Evolutionary conservation across 768 basidiomycete genomes (phyloP).

Genomic region (Auricularia sp.): DNA sequence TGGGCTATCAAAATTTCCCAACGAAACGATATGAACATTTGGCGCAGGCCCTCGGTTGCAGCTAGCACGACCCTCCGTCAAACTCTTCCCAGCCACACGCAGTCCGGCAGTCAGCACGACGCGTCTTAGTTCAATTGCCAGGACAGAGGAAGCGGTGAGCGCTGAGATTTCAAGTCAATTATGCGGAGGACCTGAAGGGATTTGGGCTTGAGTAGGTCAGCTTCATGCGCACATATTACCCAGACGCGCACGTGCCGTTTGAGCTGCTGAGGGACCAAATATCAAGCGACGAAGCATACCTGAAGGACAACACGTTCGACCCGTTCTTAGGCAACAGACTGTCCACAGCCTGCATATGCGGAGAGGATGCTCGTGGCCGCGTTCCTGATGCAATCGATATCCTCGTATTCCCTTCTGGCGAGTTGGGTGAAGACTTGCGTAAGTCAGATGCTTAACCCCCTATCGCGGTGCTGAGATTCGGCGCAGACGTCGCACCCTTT

Average conservation of each 20-base stretch:
- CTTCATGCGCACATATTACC: constrained; percentile 59
- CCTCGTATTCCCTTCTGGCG: constrained; percentile 57
- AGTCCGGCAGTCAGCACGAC: constrained; percentile 30
- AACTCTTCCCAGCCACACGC: constrained; percentile 53
- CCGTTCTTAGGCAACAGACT: constrained; percentile 49
- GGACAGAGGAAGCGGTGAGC: constrained; percentile 48
- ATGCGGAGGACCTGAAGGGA: neutral
- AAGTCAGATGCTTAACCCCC: neutral
- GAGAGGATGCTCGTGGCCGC: constrained; percentile 14
- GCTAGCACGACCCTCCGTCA: constrained; percentile 21
- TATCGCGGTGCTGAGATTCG: neutral
- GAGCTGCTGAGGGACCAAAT: constrained; percentile 54
- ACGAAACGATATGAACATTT: neutral
- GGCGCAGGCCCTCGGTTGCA: neutral
- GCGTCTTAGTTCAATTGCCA: constrained; percentile 28
- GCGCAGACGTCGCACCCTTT: constrained; percentile 42
- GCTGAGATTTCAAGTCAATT: neutral
- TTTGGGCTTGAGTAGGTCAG: constrained; percentile 40
- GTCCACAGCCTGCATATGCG: constrained; percentile 26
- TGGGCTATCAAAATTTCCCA: constrained; percentile 17
- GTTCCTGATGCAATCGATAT: constrained; percentile 18
- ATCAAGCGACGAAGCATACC: constrained; percentile 30
- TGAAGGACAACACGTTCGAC: constrained; percentile 39
- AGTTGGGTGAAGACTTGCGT: constrained; percentile 49
- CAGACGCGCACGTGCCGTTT: constrained; percentile 65